Percentiles rank a stretch among this genome's conserved stretches.
phyloP scores from a whole-genome alignment of 2,329 filamentous ascomycete genomes.

The Diaporthe vexans region DNA sequence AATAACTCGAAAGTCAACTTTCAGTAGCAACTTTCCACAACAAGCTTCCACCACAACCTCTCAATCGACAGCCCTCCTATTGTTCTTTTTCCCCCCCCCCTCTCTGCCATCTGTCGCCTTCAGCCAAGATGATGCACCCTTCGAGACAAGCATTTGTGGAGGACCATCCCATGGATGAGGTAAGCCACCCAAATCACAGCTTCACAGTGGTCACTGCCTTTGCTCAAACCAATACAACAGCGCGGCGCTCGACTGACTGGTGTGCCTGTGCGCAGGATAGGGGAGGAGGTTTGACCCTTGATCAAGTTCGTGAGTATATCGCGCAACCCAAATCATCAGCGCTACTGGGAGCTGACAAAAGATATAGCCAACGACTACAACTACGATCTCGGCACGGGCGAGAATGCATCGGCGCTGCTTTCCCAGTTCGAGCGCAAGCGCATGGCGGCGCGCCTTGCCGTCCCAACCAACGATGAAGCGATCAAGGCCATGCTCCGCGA shows the following conservation, averaged over 20 bases:
- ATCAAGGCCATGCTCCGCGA: constrained; percentile 86
- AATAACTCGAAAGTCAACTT: constrained; percentile 27
- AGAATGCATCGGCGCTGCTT: constrained; percentile 87
- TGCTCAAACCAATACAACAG: constrained; percentile 45
- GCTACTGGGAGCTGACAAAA: constrained; percentile 33
- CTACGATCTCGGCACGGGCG: constrained; percentile 82
- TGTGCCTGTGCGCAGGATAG: constrained; percentile 48
- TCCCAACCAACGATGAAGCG: constrained; percentile 92
- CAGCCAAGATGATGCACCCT: constrained; percentile 79
- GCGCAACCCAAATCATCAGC: not conserved
- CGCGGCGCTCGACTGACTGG: constrained; percentile 45
- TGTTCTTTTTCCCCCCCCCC: not conserved
- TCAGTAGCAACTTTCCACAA: constrained; percentile 4
- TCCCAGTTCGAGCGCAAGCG: constrained; percentile 93
- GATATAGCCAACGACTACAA: constrained; percentile 75
- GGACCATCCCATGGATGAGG: constrained; percentile 76
- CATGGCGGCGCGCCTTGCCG: constrained; percentile 87
- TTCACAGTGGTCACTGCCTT: constrained; percentile 38
- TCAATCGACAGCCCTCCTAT: constrained; percentile 2
- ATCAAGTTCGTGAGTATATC: constrained; percentile 60
- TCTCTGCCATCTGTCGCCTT: not conserved
- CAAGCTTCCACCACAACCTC: not conserved
- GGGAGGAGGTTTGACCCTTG: constrained; percentile 61
- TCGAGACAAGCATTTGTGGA: constrained; percentile 95
- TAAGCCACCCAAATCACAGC: constrained; percentile 57